Percentiles rank a stretch among this genome's conserved stretches.
phyloP scores from a whole-genome alignment of 805 yeast genomes.

The Candida saitoana region DNA sequence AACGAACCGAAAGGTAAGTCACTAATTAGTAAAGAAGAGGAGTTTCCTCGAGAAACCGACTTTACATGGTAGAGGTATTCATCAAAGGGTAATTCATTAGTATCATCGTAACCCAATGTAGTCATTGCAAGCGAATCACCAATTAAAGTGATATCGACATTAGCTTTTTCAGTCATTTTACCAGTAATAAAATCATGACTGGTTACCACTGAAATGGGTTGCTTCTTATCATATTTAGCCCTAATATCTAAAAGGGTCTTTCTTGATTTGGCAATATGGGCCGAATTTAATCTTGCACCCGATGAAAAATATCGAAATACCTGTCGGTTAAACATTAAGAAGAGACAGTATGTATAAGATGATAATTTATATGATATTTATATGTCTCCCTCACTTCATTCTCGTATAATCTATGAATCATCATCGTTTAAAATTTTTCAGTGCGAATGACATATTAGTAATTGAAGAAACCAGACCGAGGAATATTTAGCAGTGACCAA shows the following conservation, averaged over 20 bases:
- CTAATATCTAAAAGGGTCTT: constrained; percentile 21
- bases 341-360: too few species aligned
- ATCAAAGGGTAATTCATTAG: constrained; percentile 72
- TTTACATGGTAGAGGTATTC: constrained; percentile 74
- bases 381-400: too few species aligned
- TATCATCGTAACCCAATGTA: constrained; percentile 72
- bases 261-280: constrained; percentile 11
- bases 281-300: constrained; percentile 6
- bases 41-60: constrained; percentile 72
- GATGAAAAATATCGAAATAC: constrained; percentile 5
- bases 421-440: neutral
- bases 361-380: neutral
- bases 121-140: constrained; percentile 97
- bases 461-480: too few species aligned
- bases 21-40: constrained; percentile 64
- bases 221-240: constrained; percentile 14
- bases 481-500: too few species aligned
- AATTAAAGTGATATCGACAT: constrained; percentile 66
- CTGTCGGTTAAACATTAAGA: neutral
- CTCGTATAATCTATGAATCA: neutral
- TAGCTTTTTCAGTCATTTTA: constrained; percentile 59
- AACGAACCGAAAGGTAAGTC: constrained; percentile 89
- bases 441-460: too few species aligned
- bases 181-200: constrained; percentile 87
- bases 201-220: constrained; percentile 52